phyloP scores from a whole-genome alignment of 345 rosid genomes.

The Acer saccharum region DNA sequence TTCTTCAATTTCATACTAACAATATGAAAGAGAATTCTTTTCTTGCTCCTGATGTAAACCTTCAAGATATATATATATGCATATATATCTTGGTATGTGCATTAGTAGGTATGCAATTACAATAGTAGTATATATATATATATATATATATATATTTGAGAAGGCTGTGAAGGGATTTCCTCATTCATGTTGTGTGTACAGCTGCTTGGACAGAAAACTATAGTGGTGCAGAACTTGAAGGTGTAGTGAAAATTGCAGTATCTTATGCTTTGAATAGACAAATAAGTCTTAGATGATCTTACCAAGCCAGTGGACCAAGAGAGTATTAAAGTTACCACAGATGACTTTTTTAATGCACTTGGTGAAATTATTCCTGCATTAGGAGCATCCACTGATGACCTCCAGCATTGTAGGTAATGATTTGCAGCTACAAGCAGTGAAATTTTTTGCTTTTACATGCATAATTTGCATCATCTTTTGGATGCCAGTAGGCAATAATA shows the following conservation, averaged over 20 bases:
- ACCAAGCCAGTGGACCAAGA: constrained; percentile 98
- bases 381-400: constrained; percentile 97
- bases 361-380: constrained; percentile 86
- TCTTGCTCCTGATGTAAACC: constrained; percentile 81
- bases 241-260: constrained; percentile 96
- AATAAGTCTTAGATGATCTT: constrained; percentile 90
- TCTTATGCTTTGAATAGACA: constrained; percentile 97
- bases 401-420: constrained; percentile 87
- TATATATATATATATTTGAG: background rate
- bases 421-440: constrained; percentile 6
- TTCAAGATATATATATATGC: no score
- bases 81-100: constrained; percentile 80
- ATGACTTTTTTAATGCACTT: constrained; percentile 82
- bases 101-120: background rate
- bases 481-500: background rate
- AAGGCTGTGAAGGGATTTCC: background rate
- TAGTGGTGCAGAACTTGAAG: constrained; percentile 99
- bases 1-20: constrained; percentile 95
- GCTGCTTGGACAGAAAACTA: constrained; percentile 97
- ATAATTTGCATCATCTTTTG: background rate
- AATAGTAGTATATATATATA: background rate
- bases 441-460: background rate
- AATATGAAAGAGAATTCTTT: constrained; percentile 98
- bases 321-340: constrained; percentile 90
- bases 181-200: constrained; percentile 34